Percentiles rank a stretch among this genome's conserved stretches.
Evolutionary conservation across 176 grass and related monocot species (phyloP).

Genomic region (Elymus sibiricus): DNA sequence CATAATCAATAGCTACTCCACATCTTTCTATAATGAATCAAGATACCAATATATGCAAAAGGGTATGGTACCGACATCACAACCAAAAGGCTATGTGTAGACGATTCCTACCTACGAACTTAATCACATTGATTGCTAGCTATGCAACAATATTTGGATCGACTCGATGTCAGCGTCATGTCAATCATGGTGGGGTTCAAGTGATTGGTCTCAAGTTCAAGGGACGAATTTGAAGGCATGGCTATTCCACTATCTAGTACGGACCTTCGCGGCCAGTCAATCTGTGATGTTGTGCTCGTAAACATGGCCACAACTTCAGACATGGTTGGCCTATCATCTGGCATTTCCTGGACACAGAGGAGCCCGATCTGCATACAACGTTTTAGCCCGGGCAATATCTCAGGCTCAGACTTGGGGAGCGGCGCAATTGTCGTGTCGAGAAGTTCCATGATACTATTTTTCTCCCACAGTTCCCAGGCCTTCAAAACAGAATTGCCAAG

Average conservation of each 20-base stretch:
- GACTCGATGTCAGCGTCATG: neutral
- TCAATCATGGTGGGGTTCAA: neutral
- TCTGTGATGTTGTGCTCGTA: neutral
- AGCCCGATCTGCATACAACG: constrained; percentile 47
- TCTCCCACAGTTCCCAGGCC: constrained; percentile 42
- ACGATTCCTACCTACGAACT: neutral
- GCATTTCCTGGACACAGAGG: constrained; percentile 40
- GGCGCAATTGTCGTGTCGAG: neutral
- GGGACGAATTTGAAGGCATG: neutral
- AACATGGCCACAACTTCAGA: constrained; percentile 31
- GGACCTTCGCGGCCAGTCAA: constrained; percentile 5
- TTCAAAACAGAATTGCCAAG: neutral
- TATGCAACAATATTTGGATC: neutral
- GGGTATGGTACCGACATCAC: no score
- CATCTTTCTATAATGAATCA: neutral
- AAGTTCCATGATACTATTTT: constrained; percentile 1
- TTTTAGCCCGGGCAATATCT: neutral
- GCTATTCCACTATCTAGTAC: neutral
- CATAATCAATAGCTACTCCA: neutral
- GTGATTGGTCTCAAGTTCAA: neutral
- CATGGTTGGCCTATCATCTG: constrained; percentile 32
- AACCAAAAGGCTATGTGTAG: no score
- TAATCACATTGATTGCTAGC: neutral
- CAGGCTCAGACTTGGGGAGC: neutral
- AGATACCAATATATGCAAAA: neutral